Percentiles rank a stretch among this genome's conserved stretches.
Conservation (phyloP, 177 flowering plant genomes). For the Vitis hybrid region DNA sequence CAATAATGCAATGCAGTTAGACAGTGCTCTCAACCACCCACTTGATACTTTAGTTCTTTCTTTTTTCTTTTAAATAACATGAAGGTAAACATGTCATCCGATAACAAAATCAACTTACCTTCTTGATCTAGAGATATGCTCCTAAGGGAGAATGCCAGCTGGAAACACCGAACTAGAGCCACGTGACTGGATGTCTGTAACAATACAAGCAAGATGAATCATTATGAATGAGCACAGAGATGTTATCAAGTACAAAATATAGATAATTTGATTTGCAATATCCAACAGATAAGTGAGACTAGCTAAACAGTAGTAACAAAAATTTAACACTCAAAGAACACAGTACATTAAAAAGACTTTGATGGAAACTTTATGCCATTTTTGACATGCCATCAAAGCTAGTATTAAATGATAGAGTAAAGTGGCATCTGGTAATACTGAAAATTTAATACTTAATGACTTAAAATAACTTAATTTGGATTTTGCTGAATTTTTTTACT, state of each 20-base stretch:
- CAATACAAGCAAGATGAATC: slow-evolving; percentile 10
- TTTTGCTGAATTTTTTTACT: no score
- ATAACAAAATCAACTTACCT: slow-evolving; percentile 34
- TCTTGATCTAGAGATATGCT: slow-evolving; percentile 63
- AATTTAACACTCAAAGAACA: not conserved
- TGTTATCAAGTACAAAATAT: not conserved
- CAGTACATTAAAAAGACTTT: not conserved
- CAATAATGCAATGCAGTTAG: no score
- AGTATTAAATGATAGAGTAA: not conserved
- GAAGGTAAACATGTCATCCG: no score
- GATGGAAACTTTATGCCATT: not conserved
- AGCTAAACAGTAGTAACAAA: not conserved
- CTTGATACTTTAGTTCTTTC: no score
- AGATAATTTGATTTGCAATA: not conserved
- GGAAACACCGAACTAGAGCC: slow-evolving; percentile 72
- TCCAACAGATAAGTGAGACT: not conserved
- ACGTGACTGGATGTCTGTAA: slow-evolving; percentile 63
- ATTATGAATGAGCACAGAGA: not conserved
- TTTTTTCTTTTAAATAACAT: no score
- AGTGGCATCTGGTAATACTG: no score
- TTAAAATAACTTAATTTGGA: no score
- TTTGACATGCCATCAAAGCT: no score
- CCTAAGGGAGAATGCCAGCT: slow-evolving; percentile 82
- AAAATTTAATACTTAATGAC: no score
- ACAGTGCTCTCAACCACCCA: no score